Evolutionary conservation across 1,284 basidiomycete species (phyloP).

Genomic region (Leccinum subrobustum): DNA sequence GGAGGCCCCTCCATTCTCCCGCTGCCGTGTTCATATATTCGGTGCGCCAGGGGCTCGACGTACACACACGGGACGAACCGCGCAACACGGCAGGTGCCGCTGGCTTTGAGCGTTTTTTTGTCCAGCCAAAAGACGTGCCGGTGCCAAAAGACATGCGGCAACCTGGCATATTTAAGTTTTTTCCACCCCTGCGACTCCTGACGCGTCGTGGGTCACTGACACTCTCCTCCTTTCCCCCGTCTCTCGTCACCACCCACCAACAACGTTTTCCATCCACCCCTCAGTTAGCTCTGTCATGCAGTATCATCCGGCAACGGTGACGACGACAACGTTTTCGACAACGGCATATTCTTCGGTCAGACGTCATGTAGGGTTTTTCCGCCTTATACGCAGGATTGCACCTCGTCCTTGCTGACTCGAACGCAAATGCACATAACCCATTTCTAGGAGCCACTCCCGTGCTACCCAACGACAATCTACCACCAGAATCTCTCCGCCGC

Average conservation of each 20-base stretch:
- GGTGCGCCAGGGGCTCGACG: constrained; percentile 24
- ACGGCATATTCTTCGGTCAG: constrained; percentile 18
- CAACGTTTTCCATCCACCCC: constrained; percentile 7
- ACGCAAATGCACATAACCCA: not conserved
- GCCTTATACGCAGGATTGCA: not conserved
- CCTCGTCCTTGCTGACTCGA: not conserved
- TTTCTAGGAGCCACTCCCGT: constrained; percentile 17
- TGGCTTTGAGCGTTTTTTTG: constrained; percentile 19
- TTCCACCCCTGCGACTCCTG: constrained; percentile 1
- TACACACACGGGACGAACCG: constrained; percentile 16
- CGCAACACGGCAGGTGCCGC: constrained; percentile 13
- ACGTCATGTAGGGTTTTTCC: constrained; percentile 19
- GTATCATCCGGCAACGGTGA: constrained; percentile 2
- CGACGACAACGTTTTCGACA: constrained; percentile 11
- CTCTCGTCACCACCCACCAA: constrained; percentile 14
- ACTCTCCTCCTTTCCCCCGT: not conserved
- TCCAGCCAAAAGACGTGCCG: not conserved
- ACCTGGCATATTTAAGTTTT: constrained; percentile 27
- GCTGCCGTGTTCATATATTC: constrained; percentile 4
- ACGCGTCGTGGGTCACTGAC: constrained; percentile 10
- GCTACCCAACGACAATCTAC: constrained; percentile 14
- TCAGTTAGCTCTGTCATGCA: constrained; percentile 16
- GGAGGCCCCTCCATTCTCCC: constrained; percentile 12
- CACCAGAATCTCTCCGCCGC: constrained; percentile 16
- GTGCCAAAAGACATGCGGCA: constrained; percentile 16